Evolutionary conservation across 2,329 filamentous ascomycete species (phyloP).

Genomic region (Metarhizium sp.): DNA sequence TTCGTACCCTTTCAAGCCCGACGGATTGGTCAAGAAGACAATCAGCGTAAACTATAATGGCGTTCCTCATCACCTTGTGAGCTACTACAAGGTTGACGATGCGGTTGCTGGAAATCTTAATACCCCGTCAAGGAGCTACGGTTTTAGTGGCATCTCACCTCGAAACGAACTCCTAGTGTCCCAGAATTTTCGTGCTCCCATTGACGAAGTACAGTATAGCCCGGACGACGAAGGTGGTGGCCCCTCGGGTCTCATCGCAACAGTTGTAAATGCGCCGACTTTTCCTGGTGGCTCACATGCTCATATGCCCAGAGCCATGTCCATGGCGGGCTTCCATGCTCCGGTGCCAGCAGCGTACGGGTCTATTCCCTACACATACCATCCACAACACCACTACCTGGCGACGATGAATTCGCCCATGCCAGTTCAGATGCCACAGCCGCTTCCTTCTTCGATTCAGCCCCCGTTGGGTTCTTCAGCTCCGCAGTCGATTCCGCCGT

Average conservation of each 20-base stretch:
- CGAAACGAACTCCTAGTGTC: constrained; percentile 48
- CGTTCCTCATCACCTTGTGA: constrained; percentile 75
- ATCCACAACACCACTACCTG: constrained; percentile 3
- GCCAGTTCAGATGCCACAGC: constrained; percentile 4
- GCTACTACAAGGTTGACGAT: constrained; percentile 78
- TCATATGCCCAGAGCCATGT: constrained; percentile 17
- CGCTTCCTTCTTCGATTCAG: constrained; percentile 1
- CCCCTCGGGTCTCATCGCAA: constrained; percentile 3
- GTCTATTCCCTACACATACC: constrained; percentile 1
- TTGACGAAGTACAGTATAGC: constrained; percentile 46
- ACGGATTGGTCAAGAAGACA: constrained; percentile 84
- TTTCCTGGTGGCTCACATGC: constrained; percentile 7
- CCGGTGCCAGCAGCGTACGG: constrained; percentile 6
- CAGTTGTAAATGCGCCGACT: constrained; percentile 8
- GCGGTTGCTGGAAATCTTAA: constrained; percentile 53
- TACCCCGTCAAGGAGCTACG: constrained; percentile 43
- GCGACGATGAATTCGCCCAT: constrained; percentile 5
- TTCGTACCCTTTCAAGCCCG: constrained; percentile 76
- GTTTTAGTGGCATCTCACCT: constrained; percentile 34
- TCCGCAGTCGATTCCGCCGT: constrained; percentile 9
- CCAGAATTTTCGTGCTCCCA: constrained; percentile 57
- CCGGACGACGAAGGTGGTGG: constrained; percentile 8
- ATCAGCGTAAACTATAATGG: constrained; percentile 71
- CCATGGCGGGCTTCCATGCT: constrained; percentile 13
- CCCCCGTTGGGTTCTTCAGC: constrained; percentile 4